A percentile compares a stretch with the other conserved stretches of the same genome.
Evolutionary conservation across 2,329 filamentous ascomycete genomes (phyloP).

Genomic region (Hortaea werneckii): DNA sequence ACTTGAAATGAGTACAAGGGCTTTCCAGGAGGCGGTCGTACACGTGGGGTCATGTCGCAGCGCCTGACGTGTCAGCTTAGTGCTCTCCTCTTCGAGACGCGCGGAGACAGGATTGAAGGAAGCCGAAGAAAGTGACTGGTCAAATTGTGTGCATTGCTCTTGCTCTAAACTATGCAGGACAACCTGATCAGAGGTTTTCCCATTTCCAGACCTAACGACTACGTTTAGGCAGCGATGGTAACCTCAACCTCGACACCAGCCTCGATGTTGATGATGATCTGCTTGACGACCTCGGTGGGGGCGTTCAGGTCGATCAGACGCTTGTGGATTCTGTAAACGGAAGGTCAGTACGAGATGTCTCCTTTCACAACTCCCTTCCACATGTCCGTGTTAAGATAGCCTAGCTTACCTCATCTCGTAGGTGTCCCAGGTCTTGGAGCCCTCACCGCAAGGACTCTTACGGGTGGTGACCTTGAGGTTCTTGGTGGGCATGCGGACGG

Average conservation of each 20-base stretch:
- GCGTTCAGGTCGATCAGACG: conserved; percentile 58
- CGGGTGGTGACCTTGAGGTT: conserved; percentile 92
- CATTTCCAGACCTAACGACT: no score
- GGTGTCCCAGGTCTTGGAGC: conserved; percentile 99
- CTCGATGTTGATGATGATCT: conserved; percentile 94
- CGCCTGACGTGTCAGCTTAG: no score
- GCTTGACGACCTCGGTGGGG: conserved; percentile 94
- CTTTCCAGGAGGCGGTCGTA: no score
- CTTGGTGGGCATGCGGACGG: conserved; percentile 96
- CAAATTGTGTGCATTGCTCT: no score
- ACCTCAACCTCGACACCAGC: conserved; percentile 89
- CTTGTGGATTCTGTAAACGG: conserved; percentile 24
- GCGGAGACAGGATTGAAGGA: no score
- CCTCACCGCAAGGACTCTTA: conserved; percentile 99
- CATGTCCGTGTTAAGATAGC: not conserved
- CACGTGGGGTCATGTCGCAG: no score
- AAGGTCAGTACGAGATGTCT: not conserved
- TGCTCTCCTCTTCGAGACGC: no score
- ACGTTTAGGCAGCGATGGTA: conserved; percentile 67
- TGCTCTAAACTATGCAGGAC: no score
- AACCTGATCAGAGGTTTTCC: no score
- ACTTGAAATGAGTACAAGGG: no score
- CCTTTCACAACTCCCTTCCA: not conserved
- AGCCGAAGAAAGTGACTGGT: no score
- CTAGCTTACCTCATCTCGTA: conserved; percentile 73